phyloP scores from a whole-genome alignment of 371 early-diverging fungal species.

The Mortierella polycephala region DNA sequence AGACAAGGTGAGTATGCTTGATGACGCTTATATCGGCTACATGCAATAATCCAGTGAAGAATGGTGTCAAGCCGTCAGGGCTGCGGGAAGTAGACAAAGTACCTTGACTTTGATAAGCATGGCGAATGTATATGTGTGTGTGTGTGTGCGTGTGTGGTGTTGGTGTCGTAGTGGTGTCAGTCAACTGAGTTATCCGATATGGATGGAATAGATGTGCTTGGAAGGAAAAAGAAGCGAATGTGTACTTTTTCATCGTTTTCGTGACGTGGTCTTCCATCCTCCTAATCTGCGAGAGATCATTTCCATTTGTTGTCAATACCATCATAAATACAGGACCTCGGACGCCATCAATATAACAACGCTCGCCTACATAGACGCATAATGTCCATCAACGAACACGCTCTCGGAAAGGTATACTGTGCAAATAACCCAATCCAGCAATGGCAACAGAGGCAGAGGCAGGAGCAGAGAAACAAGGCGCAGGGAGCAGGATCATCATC shows the following conservation, averaged over 20 bases:
- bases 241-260: neutral
- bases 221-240: neutral
- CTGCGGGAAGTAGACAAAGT: conserved; percentile 8
- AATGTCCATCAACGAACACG: conserved; percentile 54
- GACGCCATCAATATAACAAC: neutral
- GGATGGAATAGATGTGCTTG: neutral
- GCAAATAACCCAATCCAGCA: neutral
- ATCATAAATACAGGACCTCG: too few species aligned
- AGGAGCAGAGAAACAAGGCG: too few species aligned
- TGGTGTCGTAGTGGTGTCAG: conserved; percentile 2
- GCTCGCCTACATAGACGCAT: neutral
- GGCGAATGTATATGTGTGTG: conserved; percentile 11
- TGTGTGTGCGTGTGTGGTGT: neutral
- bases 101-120: conserved; percentile 95
- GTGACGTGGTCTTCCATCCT: too few species aligned
- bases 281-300: too few species aligned
- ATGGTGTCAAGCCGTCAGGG: too few species aligned
- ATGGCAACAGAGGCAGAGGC: neutral
- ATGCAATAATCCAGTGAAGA: neutral
- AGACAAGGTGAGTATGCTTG: neutral
- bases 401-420: conserved; percentile 45
- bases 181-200: neutral
- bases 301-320: too few species aligned
- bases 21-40: neutral
- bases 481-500: neutral